Base-by-base conservation (phyloP, 768 basidiomycete genomes). In the Rhodocollybia butyracea region DNA sequence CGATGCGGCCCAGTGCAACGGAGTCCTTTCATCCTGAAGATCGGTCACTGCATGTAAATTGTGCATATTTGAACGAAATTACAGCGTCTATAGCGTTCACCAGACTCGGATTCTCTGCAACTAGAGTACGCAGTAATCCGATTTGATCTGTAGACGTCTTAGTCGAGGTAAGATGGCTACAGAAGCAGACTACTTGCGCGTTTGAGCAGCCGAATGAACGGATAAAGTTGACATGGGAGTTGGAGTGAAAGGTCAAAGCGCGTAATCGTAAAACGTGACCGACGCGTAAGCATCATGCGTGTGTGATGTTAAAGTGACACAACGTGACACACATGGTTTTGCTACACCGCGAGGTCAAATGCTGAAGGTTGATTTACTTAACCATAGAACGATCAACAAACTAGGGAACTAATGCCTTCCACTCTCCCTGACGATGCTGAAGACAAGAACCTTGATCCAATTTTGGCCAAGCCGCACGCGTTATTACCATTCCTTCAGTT, bases 1-100 rank as follows among this genome's bases (percentile, higher is more conserved):
- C 11, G 85, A 86, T 12, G 90, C 84, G 55, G 90, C 88, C 89
- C 90, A 92, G 63, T 94, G 91, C n/a, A 94, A 70, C 8, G 91
- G 81, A 0, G 91, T 90, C 31, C 91, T 77, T 36, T 78, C 85
- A 66, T 94, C 91, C 89, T 91, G 57, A 51, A 40, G 42, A 19
- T 12, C 26, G 21, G 17, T 32, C 52, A 10, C 26, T 51, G 27
- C 45, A 26, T 54, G 15, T 38, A 56, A n/a, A 27, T 31, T 31
- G 30, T 10, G 27, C 13, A 13, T 39, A 34, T n/a, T 13, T 43
- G 50, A 34, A 2, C 13, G 30, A 27, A 45, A 21, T 50, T 70
- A 91, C 90, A 61, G 66, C 76, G 67, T 93, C 91, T 0, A 74
- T 62, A 3, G 83, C 73, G 66, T 90, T 81, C 26, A 89, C 72